phyloP scores from a whole-genome alignment of 2,329 filamentous ascomycete species.

The Ambrosiella xylebori region DNA sequence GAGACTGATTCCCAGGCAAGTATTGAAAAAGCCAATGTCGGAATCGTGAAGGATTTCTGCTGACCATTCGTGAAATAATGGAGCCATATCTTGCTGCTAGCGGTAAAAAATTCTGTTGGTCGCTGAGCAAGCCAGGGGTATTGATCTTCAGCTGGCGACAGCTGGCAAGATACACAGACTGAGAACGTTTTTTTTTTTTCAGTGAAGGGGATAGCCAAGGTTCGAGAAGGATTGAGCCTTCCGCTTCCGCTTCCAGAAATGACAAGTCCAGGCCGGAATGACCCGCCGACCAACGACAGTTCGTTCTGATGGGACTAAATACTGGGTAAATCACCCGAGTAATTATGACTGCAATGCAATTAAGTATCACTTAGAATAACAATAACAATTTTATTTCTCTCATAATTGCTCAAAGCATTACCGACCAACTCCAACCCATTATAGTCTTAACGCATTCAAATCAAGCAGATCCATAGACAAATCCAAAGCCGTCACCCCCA shows the following conservation, averaged over 20 bases:
- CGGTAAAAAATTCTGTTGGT: background rate
- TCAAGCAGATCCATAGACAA: background rate
- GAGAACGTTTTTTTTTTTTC: background rate
- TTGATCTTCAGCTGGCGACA: background rate
- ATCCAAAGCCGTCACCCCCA: too few relatives aligned
- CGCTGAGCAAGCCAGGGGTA: background rate
- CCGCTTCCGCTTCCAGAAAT: too few relatives aligned
- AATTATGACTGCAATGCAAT: too few relatives aligned
- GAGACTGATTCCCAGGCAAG: background rate
- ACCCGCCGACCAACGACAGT: too few relatives aligned
- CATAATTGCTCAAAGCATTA: background rate
- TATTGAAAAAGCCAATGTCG: background rate
- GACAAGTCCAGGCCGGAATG: too few relatives aligned
- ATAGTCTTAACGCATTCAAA: background rate
- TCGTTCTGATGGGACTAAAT: too few relatives aligned
- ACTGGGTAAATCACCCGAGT: too few relatives aligned
- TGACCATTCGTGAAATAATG: background rate
- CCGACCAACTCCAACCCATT: background rate
- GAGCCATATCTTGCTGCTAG: background rate
- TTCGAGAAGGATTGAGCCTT: background rate
- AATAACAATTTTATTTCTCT: background rate
- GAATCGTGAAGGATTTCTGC: background rate
- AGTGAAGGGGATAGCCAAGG: background rate
- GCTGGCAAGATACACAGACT: background rate
- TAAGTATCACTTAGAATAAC: too few relatives aligned